These are phyloP conservation scores for Orbilia oligospora DNA, from an alignment of 2,329 filamentous ascomycete genomes.

Conservation along the genomic window DNA sequence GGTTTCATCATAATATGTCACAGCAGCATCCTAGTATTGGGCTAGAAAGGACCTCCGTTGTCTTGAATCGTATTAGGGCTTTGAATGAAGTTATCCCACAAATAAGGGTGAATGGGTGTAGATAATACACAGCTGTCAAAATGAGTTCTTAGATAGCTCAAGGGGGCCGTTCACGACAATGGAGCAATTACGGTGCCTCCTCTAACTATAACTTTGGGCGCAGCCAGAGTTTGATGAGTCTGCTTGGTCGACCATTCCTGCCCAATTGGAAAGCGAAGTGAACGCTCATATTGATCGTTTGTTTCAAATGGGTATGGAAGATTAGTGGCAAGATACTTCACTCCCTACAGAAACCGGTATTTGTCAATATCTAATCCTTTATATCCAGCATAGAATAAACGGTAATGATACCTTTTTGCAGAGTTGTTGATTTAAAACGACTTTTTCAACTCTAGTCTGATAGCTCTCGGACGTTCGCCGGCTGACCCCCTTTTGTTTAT, in stretches of 20 bases:
- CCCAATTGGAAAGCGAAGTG: constrained; percentile 86
- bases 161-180: constrained; percentile 68
- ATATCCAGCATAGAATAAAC: background rate
- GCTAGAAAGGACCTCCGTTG: background rate
- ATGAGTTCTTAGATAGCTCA: background rate
- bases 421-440: constrained; percentile 93
- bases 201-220: constrained; percentile 90
- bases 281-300: constrained; percentile 88
- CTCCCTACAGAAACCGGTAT: constrained; percentile 73
- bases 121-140: background rate
- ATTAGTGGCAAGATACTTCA: constrained; percentile 85
- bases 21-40: background rate
- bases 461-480: constrained; percentile 66
- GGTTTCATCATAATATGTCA: background rate
- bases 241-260: constrained; percentile 98
- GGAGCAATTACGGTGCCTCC: constrained; percentile 85
- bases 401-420: constrained; percentile 80
- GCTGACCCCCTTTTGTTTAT: constrained; percentile 61
- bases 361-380: constrained; percentile 56
- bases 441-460: constrained; percentile 68
- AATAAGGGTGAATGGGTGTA: background rate
- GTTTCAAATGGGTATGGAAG: constrained; percentile 93
- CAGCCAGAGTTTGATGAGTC: constrained; percentile 89
- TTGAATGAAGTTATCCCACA: background rate
- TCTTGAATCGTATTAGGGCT: background rate